A percentile compares a stretch with the other conserved stretches of the same genome.
These are phyloP conservation scores for Solanum ossicruentum DNA, from an alignment of 257 asterid species.

Conservation along the genomic window DNA sequence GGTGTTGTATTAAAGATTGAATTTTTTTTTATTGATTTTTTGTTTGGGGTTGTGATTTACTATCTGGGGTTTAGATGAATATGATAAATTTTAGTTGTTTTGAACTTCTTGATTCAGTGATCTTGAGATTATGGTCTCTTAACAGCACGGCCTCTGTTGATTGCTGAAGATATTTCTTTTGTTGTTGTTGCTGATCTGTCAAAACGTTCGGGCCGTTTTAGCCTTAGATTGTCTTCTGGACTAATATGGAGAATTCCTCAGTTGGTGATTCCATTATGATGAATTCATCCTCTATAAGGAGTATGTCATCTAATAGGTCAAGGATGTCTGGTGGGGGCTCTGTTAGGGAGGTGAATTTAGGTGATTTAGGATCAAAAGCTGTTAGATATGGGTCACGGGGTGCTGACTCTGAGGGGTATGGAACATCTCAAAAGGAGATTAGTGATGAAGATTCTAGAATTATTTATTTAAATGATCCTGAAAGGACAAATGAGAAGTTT, in stretches of 20 bases:
- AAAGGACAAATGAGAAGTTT: conserved; percentile 48
- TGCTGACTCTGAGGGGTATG: conserved; percentile 59
- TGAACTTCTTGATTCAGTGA: conserved; percentile 15
- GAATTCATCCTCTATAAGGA: conserved; percentile 38
- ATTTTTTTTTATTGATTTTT: background rate
- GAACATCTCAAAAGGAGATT: conserved; percentile 70
- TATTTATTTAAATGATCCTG: conserved; percentile 61
- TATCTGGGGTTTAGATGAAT: background rate
- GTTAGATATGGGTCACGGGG: conserved; percentile 68
- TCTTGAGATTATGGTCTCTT: conserved; percentile 27
- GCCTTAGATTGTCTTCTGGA: conserved; percentile 12
- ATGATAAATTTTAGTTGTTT: conserved; percentile 5
- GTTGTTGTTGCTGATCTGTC: conserved; percentile 26
- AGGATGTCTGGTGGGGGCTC: conserved; percentile 47
- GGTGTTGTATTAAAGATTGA: background rate
- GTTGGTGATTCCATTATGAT: conserved; percentile 18
- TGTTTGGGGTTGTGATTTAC: background rate
- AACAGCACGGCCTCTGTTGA: too few species aligned
- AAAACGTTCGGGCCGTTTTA: conserved; percentile 5
- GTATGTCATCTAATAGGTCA: conserved; percentile 41
- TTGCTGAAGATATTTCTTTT: conserved; percentile 13
- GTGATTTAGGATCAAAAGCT: conserved; percentile 42
- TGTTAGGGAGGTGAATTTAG: conserved; percentile 48
- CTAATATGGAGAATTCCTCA: conserved; percentile 22
- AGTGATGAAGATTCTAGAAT: conserved; percentile 82